phyloP scores from a whole-genome alignment of 768 basidiomycete species.

The Kwoniella dendrophila region DNA sequence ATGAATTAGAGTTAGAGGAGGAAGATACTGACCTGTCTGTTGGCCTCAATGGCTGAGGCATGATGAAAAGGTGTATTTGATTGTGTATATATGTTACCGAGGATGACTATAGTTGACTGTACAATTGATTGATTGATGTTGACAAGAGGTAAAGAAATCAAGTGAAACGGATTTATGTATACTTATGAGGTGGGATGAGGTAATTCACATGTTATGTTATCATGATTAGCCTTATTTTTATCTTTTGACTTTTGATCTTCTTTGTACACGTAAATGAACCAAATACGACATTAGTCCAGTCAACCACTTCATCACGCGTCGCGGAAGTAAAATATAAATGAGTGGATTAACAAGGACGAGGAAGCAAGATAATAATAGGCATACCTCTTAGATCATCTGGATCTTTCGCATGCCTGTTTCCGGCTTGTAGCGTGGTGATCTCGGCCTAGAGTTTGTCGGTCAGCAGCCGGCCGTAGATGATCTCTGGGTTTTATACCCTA shows the following conservation, averaged over 20 bases:
- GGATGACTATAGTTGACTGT: conserved; percentile 15
- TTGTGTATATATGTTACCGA: conserved; percentile 1
- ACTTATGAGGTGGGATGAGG: conserved; percentile 1
- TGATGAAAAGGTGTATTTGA: not conserved
- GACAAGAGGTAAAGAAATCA: not conserved
- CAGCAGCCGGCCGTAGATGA: no score
- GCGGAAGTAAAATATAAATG: not conserved
- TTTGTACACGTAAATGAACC: not conserved
- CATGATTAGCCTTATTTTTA: not conserved
- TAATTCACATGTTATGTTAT: not conserved
- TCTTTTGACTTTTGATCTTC: not conserved
- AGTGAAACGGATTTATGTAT: not conserved
- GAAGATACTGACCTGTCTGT: conserved; percentile 16
- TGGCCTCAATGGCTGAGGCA: conserved; percentile 16
- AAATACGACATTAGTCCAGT: not conserved
- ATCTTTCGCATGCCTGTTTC: no score
- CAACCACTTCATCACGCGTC: not conserved
- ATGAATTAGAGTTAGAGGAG: not conserved
- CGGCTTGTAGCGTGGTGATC: no score
- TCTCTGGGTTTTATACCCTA: no score
- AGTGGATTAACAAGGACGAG: not conserved
- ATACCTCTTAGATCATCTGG: not conserved
- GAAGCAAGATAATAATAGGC: not conserved
- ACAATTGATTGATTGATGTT: not conserved
- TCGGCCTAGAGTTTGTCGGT: no score